Conservation (phyloP, 768 basidiomycete genomes). For the Scleroderma citrinum region DNA sequence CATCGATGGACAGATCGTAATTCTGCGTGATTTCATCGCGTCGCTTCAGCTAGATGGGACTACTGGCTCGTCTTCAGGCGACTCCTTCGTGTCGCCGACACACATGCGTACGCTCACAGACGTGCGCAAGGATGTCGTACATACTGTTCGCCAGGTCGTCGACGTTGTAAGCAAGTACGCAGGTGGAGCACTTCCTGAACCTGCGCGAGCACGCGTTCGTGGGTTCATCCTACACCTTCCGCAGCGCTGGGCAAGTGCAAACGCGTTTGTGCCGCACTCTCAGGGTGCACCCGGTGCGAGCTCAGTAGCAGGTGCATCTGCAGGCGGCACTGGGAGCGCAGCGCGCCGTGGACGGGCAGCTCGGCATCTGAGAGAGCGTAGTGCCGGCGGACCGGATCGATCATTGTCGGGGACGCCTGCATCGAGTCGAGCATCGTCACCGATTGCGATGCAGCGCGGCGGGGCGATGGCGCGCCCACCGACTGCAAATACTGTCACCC, state of each 20-base stretch:
- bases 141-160: conserved; percentile 84
- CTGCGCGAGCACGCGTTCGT: conserved; percentile 66
- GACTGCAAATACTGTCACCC: conserved; percentile 52
- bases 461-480: conserved; percentile 20
- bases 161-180: conserved; percentile 83
- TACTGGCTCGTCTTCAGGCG: conserved; percentile 17
- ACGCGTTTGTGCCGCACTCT: conserved; percentile 8
- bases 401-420: conserved; percentile 26
- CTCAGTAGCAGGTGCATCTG: conserved; percentile 31
- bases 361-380: conserved; percentile 34
- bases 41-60: conserved; percentile 45
- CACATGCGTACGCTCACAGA: conserved; percentile 65
- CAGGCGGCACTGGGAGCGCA: conserved; percentile 13
- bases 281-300: conserved; percentile 24
- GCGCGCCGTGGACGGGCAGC: conserved; percentile 13
- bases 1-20: conserved; percentile 81
- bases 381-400: conserved; percentile 29
- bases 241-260: conserved; percentile 65
- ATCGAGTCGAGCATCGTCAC: conserved; percentile 32
- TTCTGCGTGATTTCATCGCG: conserved; percentile 79
- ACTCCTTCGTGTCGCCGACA: conserved; percentile 35
- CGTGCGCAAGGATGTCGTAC: conserved; percentile 78
- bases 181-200: conserved; percentile 81
- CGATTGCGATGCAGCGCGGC: conserved; percentile 20
- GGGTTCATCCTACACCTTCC: conserved; percentile 78